These are phyloP conservation scores for Paramecium pentaurelia DNA, from an alignment of 73 alveolate species.

Conservation along the genomic window DNA sequence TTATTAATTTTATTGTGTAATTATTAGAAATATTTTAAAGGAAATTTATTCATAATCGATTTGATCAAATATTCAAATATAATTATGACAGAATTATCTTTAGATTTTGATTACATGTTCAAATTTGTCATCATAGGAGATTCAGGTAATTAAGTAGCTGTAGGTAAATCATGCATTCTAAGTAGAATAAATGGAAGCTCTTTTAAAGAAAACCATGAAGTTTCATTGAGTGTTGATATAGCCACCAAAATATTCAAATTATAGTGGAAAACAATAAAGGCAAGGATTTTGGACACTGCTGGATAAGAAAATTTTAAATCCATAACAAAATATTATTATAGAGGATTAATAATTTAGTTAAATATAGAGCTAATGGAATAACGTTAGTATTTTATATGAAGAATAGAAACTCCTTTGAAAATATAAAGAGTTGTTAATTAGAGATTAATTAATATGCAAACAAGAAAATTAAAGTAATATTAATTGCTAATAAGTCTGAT, in stretches of 20 bases:
- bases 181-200: slow-evolving; percentile 57
- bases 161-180: slow-evolving; percentile 64
- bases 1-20: background rate
- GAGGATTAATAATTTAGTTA: slow-evolving; percentile 5
- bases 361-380: slow-evolving; percentile 63
- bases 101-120: background rate
- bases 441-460: slow-evolving; percentile 55
- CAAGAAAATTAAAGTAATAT: slow-evolving; percentile 38
- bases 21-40: background rate
- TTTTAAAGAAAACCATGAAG: slow-evolving; percentile 59
- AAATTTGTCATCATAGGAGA: background rate
- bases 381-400: slow-evolving; percentile 65
- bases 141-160: slow-evolving; percentile 19
- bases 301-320: slow-evolving; percentile 64
- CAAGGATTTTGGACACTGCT: slow-evolving; percentile 65
- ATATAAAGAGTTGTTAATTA: slow-evolving; percentile 52
- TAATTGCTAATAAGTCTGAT: slow-evolving; percentile 66
- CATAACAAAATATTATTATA: slow-evolving; percentile 66
- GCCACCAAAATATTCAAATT: slow-evolving; percentile 41
- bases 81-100: background rate
- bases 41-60: background rate
- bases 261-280: slow-evolving; percentile 20
- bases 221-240: slow-evolving; percentile 68
- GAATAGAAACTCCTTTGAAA: slow-evolving; percentile 42
- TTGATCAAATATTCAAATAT: background rate